A percentile compares a stretch with the other conserved stretches of the same genome.
These are phyloP conservation scores for Euphorbia celastroides DNA, from an alignment of 441 rosid species.

Conservation along the genomic window DNA sequence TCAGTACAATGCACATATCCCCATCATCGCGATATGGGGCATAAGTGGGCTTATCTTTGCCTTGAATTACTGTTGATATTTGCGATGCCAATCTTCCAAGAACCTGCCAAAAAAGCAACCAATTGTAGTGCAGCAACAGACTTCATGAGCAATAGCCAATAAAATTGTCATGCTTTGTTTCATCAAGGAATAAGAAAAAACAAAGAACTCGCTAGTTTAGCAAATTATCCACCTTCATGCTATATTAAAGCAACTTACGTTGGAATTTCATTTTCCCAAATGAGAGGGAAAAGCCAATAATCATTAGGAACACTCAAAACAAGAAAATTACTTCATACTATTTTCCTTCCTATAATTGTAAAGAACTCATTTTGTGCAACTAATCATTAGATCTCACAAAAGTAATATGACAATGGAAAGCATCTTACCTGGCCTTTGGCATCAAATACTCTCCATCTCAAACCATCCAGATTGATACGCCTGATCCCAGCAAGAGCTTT, in stretches of 20 bases:
- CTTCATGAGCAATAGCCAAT: neutral
- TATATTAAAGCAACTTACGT: neutral
- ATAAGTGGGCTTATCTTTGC: constrained; percentile 98
- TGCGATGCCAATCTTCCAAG: constrained; percentile 98
- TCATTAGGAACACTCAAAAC: neutral
- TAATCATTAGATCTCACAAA: neutral
- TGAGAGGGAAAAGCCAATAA: neutral
- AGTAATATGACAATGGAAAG: neutral
- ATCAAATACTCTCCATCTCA: constrained; percentile 95
- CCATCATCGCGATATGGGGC: constrained; percentile 93
- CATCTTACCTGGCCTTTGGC: constrained; percentile 86
- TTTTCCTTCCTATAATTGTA: neutral
- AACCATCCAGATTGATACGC: constrained; percentile 90
- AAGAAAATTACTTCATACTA: neutral
- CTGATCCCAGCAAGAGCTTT: constrained; percentile 92
- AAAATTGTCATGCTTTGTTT: neutral
- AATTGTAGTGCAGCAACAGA: constrained; percentile 1
- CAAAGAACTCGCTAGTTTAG: neutral
- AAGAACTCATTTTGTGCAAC: neutral
- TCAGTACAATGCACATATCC: constrained; percentile 92
- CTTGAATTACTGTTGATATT: constrained; percentile 85
- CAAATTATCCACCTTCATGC: neutral
- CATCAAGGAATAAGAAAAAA: neutral
- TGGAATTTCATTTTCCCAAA: constrained; percentile 1
- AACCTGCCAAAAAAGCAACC: constrained; percentile 39